Evolutionary conservation across 305 asterid species (phyloP).

Genomic region (Fraxinus latifolia): DNA sequence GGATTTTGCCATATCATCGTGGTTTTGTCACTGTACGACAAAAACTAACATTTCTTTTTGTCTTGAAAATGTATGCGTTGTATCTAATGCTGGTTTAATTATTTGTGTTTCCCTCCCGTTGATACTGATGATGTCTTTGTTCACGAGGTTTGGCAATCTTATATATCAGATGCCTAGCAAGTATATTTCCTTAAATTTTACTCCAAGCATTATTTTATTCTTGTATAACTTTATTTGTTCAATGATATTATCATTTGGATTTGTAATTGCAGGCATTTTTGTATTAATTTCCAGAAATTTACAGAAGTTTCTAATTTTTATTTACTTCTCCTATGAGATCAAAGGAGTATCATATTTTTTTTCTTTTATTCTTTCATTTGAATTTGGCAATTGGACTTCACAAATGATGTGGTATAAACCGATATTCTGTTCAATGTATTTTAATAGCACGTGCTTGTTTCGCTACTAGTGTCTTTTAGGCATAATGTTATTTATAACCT

Average conservation of each 20-base stretch:
- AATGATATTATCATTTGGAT: background rate
- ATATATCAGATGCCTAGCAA: background rate
- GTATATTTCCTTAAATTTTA: conserved; percentile 6
- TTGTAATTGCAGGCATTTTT: background rate
- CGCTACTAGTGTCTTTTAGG: background rate
- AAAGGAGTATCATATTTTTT: background rate
- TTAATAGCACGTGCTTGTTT: conserved; percentile 5
- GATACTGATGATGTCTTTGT: background rate
- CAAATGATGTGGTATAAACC: conserved; percentile 11
- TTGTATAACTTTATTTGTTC: background rate
- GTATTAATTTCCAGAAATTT: background rate
- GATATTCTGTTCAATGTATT: conserved; percentile 9
- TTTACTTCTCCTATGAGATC: conserved; percentile 10
- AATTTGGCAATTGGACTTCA: conserved; percentile 18
- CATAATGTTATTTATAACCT: conserved; percentile 22
- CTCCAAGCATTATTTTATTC: background rate
- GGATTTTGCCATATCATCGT: background rate
- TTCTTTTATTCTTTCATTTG: background rate
- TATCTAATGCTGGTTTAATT: conserved; percentile 1
- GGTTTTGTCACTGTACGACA: background rate
- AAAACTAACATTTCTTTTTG: background rate
- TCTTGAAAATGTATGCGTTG: conserved; percentile 5
- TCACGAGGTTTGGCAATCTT: background rate
- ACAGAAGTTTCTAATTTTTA: background rate
- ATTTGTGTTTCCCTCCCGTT: conserved; percentile 1